These are phyloP conservation scores for Hypericum perforatum DNA, from an alignment of 345 rosid species.

Conservation along the genomic window DNA sequence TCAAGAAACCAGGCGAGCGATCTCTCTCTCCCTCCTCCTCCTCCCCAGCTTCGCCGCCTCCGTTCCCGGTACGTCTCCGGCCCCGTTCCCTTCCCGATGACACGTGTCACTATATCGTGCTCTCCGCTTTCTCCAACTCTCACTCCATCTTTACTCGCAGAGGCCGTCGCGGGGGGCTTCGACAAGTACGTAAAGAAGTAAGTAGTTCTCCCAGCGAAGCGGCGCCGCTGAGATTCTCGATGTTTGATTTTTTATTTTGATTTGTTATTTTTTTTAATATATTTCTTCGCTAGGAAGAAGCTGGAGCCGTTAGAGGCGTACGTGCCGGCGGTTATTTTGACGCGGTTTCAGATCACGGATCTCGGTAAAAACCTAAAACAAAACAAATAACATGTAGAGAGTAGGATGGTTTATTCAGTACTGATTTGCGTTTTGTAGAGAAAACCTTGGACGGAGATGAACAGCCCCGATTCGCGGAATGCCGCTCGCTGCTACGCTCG, in stretches of 20 bases:
- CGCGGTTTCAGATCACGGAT: constrained; percentile 60
- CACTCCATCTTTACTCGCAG: constrained; percentile 23
- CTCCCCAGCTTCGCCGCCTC: constrained; percentile 23
- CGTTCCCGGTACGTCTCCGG: constrained; percentile 6
- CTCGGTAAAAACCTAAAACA: constrained; percentile 39
- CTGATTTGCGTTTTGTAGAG: constrained; percentile 24
- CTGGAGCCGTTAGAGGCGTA: constrained; percentile 76
- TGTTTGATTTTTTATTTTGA: not conserved
- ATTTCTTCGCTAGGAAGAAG: constrained; percentile 44
- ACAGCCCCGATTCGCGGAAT: constrained; percentile 45
- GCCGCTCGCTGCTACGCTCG: constrained; percentile 49
- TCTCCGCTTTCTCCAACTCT: not conserved
- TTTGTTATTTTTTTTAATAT: not conserved
- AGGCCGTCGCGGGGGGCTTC: constrained; percentile 41
- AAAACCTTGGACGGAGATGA: constrained; percentile 38
- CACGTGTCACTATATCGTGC: constrained; percentile 8
- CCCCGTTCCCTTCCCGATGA: constrained; percentile 34
- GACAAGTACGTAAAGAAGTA: constrained; percentile 79
- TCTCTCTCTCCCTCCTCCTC: constrained; percentile 49
- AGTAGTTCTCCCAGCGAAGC: not conserved
- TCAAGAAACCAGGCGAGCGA: constrained; percentile 40
- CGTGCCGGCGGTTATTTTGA: constrained; percentile 72
- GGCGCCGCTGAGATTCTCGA: too few relatives aligned
- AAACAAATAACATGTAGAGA: too few relatives aligned
- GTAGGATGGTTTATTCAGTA: too few relatives aligned